Evolutionary conservation across 768 basidiomycete species (phyloP).

Genomic region (Phaeotremella skinneri): DNA sequence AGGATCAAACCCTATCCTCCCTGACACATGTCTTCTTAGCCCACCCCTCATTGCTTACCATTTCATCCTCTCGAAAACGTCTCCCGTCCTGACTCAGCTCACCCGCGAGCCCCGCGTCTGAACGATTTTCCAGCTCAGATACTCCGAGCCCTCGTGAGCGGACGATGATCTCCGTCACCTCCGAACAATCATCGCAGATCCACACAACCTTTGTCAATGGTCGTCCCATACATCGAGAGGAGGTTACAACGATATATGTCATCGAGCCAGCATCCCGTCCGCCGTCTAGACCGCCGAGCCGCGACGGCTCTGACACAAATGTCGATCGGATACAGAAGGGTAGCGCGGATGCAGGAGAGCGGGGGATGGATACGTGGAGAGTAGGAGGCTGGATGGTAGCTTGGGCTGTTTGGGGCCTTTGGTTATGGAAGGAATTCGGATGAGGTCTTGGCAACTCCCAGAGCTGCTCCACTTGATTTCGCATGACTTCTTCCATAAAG

Average conservation of each 20-base stretch:
- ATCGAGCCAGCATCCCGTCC: constrained; percentile 18
- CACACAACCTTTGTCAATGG: constrained; percentile 19
- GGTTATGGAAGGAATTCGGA: constrained; percentile 18
- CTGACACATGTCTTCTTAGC: no score
- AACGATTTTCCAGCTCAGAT: no score
- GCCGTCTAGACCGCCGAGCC: not conserved
- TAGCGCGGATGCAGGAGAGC: not conserved
- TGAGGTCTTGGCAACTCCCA: constrained; percentile 1
- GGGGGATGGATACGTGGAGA: not conserved
- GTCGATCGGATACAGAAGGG: no score
- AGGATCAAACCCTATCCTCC: no score
- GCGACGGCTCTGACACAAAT: no score
- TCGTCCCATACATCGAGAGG: constrained; percentile 14
- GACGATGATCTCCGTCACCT: constrained; percentile 25
- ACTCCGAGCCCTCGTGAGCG: not conserved
- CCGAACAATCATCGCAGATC: constrained; percentile 11
- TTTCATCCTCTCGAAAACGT: no score
- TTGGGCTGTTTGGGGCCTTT: constrained; percentile 7
- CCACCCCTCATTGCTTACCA: no score
- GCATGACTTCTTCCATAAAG: not conserved
- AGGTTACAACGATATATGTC: constrained; percentile 26
- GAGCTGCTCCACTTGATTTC: not conserved
- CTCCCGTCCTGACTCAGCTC: no score
- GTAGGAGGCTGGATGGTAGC: constrained; percentile 3
- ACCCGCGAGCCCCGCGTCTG: no score